A percentile compares a stretch with the other conserved stretches of the same genome.
Evolutionary conservation across 345 rosid genomes (phyloP).

Genomic region (Combretum micranthum): DNA sequence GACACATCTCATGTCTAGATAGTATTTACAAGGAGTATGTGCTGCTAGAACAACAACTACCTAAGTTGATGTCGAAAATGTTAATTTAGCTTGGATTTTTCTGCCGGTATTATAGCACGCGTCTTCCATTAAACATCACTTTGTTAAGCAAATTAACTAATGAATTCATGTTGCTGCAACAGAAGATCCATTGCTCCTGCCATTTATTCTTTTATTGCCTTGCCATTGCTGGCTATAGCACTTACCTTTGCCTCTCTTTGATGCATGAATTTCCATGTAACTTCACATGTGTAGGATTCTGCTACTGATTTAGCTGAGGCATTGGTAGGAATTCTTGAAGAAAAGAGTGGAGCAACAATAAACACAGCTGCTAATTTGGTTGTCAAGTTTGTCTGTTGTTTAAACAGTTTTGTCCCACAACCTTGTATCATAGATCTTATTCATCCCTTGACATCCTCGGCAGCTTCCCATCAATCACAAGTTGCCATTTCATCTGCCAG

Average conservation of each 20-base stretch:
- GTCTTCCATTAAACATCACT: too few relatives aligned
- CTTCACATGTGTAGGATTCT: constrained; percentile 44
- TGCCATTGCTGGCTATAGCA: too few relatives aligned
- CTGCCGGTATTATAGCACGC: too few relatives aligned
- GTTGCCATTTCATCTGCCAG: constrained; percentile 46
- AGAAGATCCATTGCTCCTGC: too few relatives aligned
- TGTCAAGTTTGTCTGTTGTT: constrained; percentile 34
- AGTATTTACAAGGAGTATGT: too few relatives aligned
- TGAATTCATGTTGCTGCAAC: too few relatives aligned
- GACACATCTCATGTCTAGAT: too few relatives aligned
- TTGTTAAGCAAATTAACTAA: too few relatives aligned
- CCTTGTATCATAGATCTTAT: constrained; percentile 36
- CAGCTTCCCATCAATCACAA: constrained; percentile 34
- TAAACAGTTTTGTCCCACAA: constrained; percentile 38
- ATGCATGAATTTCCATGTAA: not conserved
- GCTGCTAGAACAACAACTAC: too few relatives aligned
- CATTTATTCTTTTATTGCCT: too few relatives aligned
- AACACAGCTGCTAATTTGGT: constrained; percentile 46
- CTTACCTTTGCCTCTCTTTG: not conserved
- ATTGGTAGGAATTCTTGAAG: constrained; percentile 62
- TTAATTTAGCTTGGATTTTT: too few relatives aligned
- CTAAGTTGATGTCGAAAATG: too few relatives aligned
- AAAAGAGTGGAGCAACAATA: constrained; percentile 41
- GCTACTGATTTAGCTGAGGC: constrained; percentile 56
- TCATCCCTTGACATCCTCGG: constrained; percentile 50